Base-by-base conservation (phyloP, 306 rosid genomes). In the Vigna unguiculata region DNA sequence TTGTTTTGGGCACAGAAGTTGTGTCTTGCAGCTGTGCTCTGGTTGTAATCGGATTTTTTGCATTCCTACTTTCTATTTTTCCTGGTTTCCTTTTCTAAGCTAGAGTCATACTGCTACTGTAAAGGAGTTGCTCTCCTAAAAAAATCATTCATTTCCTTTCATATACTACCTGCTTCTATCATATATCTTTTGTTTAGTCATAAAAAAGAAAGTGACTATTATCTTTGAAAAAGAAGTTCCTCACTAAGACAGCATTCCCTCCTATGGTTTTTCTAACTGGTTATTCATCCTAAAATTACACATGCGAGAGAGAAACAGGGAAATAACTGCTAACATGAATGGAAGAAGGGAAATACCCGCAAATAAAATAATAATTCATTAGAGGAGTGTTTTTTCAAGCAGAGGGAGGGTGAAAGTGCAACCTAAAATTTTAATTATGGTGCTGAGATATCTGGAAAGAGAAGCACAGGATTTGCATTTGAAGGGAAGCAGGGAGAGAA, bases 241-340 rank as follows among this genome's bases (percentile, higher is more conserved):
- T 38, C 38, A 28, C 40, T 24, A 54, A n/a, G 66, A 66, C 53
- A 71, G 19, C 19, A 52, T 12, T 71, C 40, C 64, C 30, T 54
- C 60, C 13, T 19, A 20, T 25, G 16, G 30, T 20, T 71, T 32
- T 53, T 30, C 36, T 49, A 30, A 34, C 36, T 53, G 36, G 36
- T 20, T 7, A 70, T 19, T 52, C 49, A 17, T 32, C 75, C 32
- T 3, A 11, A 28, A 13, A 52, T 34, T 34, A 30, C 49, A 52
- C 36, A 52, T 8, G n/a, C 1, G 1, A 12, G 7, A 34, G 21
- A 34, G 30, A 36, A 52, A 20, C 64, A 53, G 11, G 43, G 8
- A 52, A 69, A 69, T 19, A 8, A 13, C 24, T 30, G n/a, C 62
- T 4, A n/a, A n/a, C 13, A 52, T 32, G 40, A 49, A 28, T 48